Evolutionary conservation across 768 basidiomycete genomes (phyloP).

Genomic region (Porpolomopsis calyptriformis): DNA sequence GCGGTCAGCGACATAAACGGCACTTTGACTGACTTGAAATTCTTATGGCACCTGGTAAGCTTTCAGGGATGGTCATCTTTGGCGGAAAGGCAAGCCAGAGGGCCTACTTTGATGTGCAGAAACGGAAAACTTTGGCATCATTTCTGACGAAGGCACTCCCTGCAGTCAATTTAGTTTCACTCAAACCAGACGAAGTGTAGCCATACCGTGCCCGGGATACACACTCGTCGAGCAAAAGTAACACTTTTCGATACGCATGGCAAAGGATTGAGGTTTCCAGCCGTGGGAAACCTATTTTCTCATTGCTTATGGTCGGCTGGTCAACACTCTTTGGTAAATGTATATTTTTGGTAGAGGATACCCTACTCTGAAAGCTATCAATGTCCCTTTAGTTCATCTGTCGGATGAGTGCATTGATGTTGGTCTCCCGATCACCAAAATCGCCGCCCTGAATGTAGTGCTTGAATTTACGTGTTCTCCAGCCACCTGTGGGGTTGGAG

Average conservation of each 20-base stretch:
- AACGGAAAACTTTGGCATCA: constrained; percentile 95
- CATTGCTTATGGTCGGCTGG: too few species aligned
- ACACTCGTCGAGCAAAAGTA: constrained; percentile 97
- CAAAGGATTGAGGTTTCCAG: background rate
- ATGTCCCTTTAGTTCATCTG: constrained; percentile 64
- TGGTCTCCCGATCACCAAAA: constrained; percentile 91
- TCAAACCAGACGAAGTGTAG: background rate
- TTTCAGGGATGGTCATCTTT: constrained; percentile 5
- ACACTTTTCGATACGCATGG: constrained; percentile 94
- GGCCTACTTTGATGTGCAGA: constrained; percentile 91
- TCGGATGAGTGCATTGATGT: constrained; percentile 96
- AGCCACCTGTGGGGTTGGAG: constrained; percentile 97
- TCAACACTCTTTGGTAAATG: too few species aligned
- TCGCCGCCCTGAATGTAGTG: constrained; percentile 94
- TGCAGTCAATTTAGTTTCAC: constrained; percentile 17
- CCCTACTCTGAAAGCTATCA: background rate
- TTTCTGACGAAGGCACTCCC: constrained; percentile 95
- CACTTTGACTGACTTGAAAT: constrained; percentile 79
- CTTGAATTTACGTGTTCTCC: constrained; percentile 97
- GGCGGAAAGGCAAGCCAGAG: background rate
- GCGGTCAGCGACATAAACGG: background rate
- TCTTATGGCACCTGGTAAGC: constrained; percentile 81
- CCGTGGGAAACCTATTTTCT: constrained; percentile 5
- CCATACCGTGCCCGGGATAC: constrained; percentile 88
- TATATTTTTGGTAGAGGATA: too few species aligned